Evolutionary conservation across 75 land plant species (phyloP).

Genomic region (Cupressus sempervirens): DNA sequence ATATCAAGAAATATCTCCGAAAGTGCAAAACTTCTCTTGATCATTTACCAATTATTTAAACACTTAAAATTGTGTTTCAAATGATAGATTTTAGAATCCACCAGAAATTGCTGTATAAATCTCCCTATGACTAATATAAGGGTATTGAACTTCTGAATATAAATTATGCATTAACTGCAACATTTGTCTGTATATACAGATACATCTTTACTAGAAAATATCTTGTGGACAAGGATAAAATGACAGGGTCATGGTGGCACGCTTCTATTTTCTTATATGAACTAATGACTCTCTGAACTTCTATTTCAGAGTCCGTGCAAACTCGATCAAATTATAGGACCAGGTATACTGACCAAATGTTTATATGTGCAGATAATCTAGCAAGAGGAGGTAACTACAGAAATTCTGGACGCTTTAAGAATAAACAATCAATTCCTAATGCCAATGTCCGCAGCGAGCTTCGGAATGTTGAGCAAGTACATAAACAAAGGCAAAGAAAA

Average conservation of each 20-base stretch:
- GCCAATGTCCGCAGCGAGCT: slow-evolving; percentile 75
- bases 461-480: slow-evolving; percentile 70
- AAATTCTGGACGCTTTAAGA: slow-evolving; percentile 27
- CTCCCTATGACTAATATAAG: background rate
- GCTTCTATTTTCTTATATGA: background rate
- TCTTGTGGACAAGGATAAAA: too few species aligned
- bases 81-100: background rate
- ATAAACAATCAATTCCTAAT: slow-evolving; percentile 48
- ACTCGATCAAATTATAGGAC: background rate
- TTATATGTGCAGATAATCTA: slow-evolving; percentile 14
- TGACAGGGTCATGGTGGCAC: background rate
- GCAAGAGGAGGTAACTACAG: slow-evolving; percentile 16
- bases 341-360: background rate
- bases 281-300: background rate
- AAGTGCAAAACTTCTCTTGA: background rate
- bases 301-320: background rate
- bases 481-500: slow-evolving; percentile 78
- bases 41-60: background rate
- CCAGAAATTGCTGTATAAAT: background rate
- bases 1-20: background rate
- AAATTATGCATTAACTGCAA: background rate
- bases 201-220: too few species aligned
- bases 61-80: background rate
- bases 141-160: background rate
- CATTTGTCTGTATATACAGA: too few species aligned